A percentile compares a stretch with the other conserved stretches of the same genome.
These are phyloP conservation scores for Cephalotrichum gorgonifer DNA, from an alignment of 2,329 filamentous ascomycete genomes.

Conservation along the genomic window DNA sequence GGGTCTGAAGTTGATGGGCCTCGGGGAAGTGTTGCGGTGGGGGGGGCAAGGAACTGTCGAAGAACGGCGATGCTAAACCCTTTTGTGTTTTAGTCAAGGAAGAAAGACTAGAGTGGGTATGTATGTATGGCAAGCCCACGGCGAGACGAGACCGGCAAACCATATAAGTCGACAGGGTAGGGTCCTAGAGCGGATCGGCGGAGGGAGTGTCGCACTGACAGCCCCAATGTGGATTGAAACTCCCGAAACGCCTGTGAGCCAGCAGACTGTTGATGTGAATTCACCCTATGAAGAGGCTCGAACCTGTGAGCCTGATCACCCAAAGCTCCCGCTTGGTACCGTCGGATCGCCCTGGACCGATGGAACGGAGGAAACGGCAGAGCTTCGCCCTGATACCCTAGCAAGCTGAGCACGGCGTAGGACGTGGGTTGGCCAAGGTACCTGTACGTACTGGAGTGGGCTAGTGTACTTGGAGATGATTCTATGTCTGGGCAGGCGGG, in stretches of 20 bases:
- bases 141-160: constrained; percentile 1
- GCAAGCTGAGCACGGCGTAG: not conserved
- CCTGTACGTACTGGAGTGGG: not conserved
- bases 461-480: not conserved
- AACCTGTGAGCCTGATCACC: constrained; percentile 5
- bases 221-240: constrained; percentile 7
- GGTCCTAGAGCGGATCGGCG: constrained; percentile 4
- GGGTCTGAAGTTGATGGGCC: constrained; percentile 1
- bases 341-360: constrained; percentile 7
- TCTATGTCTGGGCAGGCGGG: not conserved
- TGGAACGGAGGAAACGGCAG: not conserved
- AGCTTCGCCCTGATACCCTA: not conserved
- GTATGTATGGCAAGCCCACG: not conserved
- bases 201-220: constrained; percentile 8
- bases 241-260: constrained; percentile 7
- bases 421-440: not conserved
- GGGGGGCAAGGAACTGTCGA: not conserved
- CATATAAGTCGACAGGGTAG: constrained; percentile 1
- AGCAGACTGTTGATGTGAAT: constrained; percentile 1
- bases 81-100: constrained; percentile 1
- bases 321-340: not conserved
- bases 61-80: not conserved
- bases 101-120: not conserved
- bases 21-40: not conserved
- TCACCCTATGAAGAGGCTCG: constrained; percentile 1